Evolutionary conservation across 164 flowering plant species (phyloP), one percentile per base, ranked within the genome.

Genomic region (Vitis rotundifolia): DNA sequence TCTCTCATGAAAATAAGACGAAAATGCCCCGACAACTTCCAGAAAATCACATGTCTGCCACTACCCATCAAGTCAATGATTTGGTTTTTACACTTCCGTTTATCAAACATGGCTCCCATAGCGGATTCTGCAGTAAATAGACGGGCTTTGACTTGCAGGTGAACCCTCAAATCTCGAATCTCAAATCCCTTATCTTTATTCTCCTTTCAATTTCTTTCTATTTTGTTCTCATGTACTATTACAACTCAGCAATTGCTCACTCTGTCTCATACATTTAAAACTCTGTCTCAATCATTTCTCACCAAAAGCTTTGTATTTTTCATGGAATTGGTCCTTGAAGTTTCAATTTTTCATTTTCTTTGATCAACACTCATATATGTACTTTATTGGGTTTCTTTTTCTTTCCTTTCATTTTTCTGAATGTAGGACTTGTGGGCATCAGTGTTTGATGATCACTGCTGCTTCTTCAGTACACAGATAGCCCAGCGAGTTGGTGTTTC

Each of bases 341-440:
- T 49, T 12, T 6, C 44, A 13, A 51, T 14, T 53, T 14, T 48
- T 6, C 50, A 11, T 28, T 55, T 68, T 49, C 31, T 37, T 55
- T 49, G 37, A 50, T 55, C 58, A 48, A 6, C 22, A 9, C 14
- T 48, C 59, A 64, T 62, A 55, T 73, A 12, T 26, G 62, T 59
- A 49, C 49, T 49, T 6, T 37, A 37, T 56, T 63, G 71, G 76
- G 68, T 67, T 73, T 57, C 52, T 44, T 11, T 18, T 50, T 7
- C 16, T 15, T 59, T 54, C 5, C 53, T 37, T 37, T 37, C 3
- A 37, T 37, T 37, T 37, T 37, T 22, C 22, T 13, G 15, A 53
- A 60, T 56, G 60, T 57, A 5, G 62, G 15, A 47, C 12, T 57
- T 37, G 48, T 52, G 44, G 7, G 12, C n/a, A 15, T 52, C 57